These are phyloP conservation scores for Smittium mucronatum DNA, from an alignment of 371 early-diverging fungal species.

Conservation along the genomic window DNA sequence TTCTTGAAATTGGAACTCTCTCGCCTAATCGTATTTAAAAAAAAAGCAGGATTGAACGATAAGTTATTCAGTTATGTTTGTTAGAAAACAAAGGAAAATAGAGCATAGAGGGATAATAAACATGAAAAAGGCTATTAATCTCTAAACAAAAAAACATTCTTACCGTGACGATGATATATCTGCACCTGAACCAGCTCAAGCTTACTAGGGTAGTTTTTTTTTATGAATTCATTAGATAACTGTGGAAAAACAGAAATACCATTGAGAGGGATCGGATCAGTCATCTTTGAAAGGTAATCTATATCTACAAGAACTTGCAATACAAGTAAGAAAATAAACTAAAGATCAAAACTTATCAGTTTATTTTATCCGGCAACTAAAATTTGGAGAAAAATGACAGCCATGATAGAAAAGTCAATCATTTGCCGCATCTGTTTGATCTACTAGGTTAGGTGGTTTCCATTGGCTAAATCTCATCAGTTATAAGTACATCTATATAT, in stretches of 20 bases:
- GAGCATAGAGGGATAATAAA: neutral
- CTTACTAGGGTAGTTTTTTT: conserved; percentile 16
- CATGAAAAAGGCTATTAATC: neutral
- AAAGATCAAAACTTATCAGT: no score
- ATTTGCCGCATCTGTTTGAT: no score
- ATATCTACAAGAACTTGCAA: neutral
- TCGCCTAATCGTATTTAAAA: conserved; percentile 6
- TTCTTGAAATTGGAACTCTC: conserved; percentile 10
- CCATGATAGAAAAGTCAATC: no score
- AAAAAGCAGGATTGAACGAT: neutral
- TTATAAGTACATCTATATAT: no score
- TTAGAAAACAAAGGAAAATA: neutral
- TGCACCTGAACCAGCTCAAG: conserved; percentile 33
- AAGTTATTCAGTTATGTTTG: neutral
- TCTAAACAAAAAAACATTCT: neutral
- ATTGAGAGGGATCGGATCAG: neutral
- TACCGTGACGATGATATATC: conserved; percentile 50
- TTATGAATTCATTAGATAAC: conserved; percentile 16
- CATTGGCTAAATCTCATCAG: no score
- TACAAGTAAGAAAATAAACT: neutral
- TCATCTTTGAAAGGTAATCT: neutral
- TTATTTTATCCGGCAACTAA: no score
- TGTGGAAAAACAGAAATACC: conserved; percentile 12
- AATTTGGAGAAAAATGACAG: no score
- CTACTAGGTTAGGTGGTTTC: no score